A percentile compares a stretch with the other conserved stretches of the same genome.
phyloP scores from a whole-genome alignment of 495 filamentous ascomycete species.

The Lophiotrema nucula region DNA sequence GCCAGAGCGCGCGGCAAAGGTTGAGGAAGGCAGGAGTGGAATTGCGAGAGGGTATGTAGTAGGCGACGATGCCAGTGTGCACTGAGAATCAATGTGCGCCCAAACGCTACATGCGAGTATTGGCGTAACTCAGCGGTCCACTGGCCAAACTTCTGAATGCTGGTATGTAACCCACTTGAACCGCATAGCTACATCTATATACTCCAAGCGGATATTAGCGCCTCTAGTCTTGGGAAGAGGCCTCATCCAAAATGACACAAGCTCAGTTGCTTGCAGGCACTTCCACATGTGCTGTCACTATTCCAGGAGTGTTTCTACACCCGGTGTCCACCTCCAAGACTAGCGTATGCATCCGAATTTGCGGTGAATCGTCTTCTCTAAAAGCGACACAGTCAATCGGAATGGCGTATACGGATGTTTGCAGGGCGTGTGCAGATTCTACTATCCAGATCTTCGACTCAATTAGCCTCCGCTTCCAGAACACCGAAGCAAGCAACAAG shows the following conservation, averaged over 20 bases:
- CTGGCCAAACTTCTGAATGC: background rate
- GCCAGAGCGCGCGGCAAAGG: slow-evolving; percentile 48
- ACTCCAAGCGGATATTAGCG: background rate
- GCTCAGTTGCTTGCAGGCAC: no score
- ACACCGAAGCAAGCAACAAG: background rate
- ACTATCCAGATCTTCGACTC: background rate
- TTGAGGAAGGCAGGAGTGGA: slow-evolving; percentile 84
- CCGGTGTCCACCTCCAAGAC: background rate
- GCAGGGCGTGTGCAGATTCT: no score
- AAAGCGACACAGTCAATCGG: background rate
- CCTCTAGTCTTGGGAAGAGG: no score
- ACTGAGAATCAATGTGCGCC: background rate
- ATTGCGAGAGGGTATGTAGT: slow-evolving; percentile 88
- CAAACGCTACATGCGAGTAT: background rate
- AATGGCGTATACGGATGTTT: no score
- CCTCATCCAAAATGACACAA: no score
- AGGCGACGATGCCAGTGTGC: slow-evolving; percentile 46
- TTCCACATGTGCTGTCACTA: no score
- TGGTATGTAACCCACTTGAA: background rate
- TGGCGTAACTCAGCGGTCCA: background rate
- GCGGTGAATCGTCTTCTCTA: background rate
- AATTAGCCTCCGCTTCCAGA: background rate
- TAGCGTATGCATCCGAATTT: background rate
- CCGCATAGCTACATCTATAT: background rate
- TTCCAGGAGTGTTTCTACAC: no score